These are phyloP conservation scores for Phytopythium chamaehyphon DNA, from an alignment of 352 stramenopile genomes.

Conservation along the genomic window DNA sequence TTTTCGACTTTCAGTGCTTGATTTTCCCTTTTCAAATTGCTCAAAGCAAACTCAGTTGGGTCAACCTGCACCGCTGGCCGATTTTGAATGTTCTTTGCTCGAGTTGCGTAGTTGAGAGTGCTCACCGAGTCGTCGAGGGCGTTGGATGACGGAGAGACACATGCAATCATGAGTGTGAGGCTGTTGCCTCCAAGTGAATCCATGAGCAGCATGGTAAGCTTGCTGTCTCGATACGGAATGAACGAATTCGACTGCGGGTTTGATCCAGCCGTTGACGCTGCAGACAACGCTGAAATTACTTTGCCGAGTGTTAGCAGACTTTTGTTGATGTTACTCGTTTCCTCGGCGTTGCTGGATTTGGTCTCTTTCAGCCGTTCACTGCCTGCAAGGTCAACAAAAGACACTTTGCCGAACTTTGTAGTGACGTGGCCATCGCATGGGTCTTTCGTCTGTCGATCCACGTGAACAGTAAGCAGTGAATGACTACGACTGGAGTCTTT, in stretches of 20 bases:
- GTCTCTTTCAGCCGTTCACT: constrained; percentile 77
- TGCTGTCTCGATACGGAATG: constrained; percentile 83
- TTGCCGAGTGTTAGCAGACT: constrained; percentile 79
- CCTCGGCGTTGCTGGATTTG: constrained; percentile 60
- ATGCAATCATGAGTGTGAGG: constrained; percentile 83
- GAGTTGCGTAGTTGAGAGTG: constrained; percentile 82
- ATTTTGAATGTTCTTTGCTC: constrained; percentile 85
- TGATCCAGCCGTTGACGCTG: background rate
- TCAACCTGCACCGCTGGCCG: constrained; percentile 71
- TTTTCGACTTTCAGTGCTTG: constrained; percentile 51
- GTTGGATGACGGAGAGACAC: constrained; percentile 53
- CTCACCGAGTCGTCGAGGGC: constrained; percentile 76
- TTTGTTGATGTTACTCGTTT: constrained; percentile 85
- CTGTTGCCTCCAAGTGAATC: constrained; percentile 78
- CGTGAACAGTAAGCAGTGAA: constrained; percentile 69
- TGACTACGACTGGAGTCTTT: constrained; percentile 78
- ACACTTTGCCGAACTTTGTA: constrained; percentile 70
- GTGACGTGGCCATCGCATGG: constrained; percentile 41
- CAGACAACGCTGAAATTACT: constrained; percentile 68
- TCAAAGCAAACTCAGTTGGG: constrained; percentile 53
- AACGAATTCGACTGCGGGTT: constrained; percentile 30
- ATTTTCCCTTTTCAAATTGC: constrained; percentile 63
- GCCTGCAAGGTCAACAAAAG: constrained; percentile 78
- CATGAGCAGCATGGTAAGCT: constrained; percentile 86
- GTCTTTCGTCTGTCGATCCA: constrained; percentile 54